Evolutionary conservation across 2,329 filamentous ascomycete genomes (phyloP).

Genomic region (Arachnomyces sp.): DNA sequence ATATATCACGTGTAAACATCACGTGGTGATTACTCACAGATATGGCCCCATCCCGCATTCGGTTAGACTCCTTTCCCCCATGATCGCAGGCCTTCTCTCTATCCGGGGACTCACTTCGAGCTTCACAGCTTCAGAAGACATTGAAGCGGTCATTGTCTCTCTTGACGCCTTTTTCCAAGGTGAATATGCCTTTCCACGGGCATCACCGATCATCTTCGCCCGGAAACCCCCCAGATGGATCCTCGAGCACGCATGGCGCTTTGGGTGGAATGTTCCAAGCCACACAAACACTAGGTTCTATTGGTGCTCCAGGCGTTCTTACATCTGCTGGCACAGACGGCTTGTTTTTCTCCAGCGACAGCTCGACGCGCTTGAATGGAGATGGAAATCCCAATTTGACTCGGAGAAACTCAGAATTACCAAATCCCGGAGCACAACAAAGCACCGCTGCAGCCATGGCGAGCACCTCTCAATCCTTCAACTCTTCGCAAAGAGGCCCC

Average conservation of each 20-base stretch:
- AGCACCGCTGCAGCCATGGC: slow-evolving; percentile 27
- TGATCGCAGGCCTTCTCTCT: too few species aligned
- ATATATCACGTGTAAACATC: too few species aligned
- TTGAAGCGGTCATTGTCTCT: too few species aligned
- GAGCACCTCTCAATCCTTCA: slow-evolving; percentile 42
- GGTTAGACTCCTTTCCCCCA: neutral
- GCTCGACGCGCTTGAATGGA: slow-evolving; percentile 22
- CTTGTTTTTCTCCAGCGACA: slow-evolving; percentile 32
- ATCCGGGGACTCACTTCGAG: slow-evolving; percentile 9
- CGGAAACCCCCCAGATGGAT: slow-evolving; percentile 14
- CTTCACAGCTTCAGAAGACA: slow-evolving; percentile 13
- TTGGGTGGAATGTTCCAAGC: slow-evolving; percentile 40
- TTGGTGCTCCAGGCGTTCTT: slow-evolving; percentile 39
- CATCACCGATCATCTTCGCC: slow-evolving; percentile 12
- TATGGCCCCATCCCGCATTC: slow-evolving; percentile 12
- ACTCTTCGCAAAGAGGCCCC: slow-evolving; percentile 43
- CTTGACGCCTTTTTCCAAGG: neutral
- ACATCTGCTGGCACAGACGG: slow-evolving; percentile 39
- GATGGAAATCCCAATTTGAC: slow-evolving; percentile 18
- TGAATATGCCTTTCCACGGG: slow-evolving; percentile 16
- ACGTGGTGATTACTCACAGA: too few species aligned
- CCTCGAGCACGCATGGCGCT: slow-evolving; percentile 18
- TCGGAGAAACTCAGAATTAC: slow-evolving; percentile 9
- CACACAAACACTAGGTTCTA: slow-evolving; percentile 40
- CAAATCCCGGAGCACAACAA: slow-evolving; percentile 6